These are phyloP conservation scores for Fragaria vesca DNA, from an alignment of 306 rosid genomes.

Conservation along the genomic window DNA sequence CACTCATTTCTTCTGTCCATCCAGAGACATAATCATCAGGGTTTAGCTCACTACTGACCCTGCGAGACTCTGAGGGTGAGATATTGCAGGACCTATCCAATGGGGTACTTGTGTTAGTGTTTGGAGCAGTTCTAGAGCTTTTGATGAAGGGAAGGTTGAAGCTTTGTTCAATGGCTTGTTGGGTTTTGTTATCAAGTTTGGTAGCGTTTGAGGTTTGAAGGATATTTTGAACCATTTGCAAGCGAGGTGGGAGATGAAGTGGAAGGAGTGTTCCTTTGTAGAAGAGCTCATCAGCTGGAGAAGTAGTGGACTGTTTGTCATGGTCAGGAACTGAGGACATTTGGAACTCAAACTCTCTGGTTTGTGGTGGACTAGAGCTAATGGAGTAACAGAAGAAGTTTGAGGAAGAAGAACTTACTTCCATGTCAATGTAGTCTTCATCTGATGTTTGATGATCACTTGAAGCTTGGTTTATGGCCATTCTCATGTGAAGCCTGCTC, in stretches of 20 bases:
- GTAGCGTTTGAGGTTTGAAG: conserved; percentile 38
- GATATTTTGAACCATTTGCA: conserved; percentile 77
- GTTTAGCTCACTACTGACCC: conserved; percentile 63
- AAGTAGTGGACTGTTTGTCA: conserved; percentile 47
- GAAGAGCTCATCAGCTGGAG: conserved; percentile 93
- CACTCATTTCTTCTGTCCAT: conserved; percentile 46
- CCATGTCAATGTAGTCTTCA: conserved; percentile 94
- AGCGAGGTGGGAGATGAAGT: conserved; percentile 91
- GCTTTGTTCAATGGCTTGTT: conserved; percentile 37
- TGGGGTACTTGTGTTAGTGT: conserved; percentile 36
- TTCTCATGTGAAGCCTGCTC: conserved; percentile 42
- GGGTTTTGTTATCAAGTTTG: conserved; percentile 25
- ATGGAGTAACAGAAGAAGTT: conserved; percentile 49
- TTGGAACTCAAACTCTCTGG: conserved; percentile 90
- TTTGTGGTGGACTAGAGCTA: conserved; percentile 48
- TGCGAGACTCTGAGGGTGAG: conserved; percentile 62
- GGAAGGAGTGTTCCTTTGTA: conserved; percentile 97
- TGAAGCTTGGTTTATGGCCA: conserved; percentile 52
- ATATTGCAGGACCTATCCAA: conserved; percentile 45
- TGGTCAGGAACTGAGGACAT: conserved; percentile 49
- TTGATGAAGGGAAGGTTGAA: conserved; percentile 31
- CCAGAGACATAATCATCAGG: conserved; percentile 53
- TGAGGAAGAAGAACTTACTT: conserved; percentile 48
- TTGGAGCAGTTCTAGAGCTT: conserved; percentile 30
- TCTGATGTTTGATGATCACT: conserved; percentile 34